Evolutionary conservation across 257 asterid genomes (phyloP), one percentile per base, ranked within the genome.

Genomic region (Ophiorrhiza pumila): DNA sequence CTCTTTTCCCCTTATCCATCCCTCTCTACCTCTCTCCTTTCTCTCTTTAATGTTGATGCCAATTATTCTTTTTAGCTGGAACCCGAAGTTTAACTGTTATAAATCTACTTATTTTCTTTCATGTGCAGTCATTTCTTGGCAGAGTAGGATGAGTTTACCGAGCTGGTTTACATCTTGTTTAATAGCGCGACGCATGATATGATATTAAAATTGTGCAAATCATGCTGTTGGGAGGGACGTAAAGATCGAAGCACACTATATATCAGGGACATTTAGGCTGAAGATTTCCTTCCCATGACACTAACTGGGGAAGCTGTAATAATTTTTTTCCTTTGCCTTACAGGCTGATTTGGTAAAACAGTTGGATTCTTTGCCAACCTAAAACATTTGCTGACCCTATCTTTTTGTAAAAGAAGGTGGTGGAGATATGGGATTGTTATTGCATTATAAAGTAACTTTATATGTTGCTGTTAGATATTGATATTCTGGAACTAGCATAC

Each of bases 101-200:
- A 1, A 41, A 52, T 52, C 17, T 35, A 20, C 5, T 39, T 27
- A 0, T 70, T 42, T 29, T 70, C 14, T 56, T n/a, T 22, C 18
- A n/a, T 47, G 4, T 25, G 88, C 90, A 86, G 95, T 82, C 95
- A 35, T 87, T 90, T 82, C 90, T 85, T 53, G 96, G 93, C 76
- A 87, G 42, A 82, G 86, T 82, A 70, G 89, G 90, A 79, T 85
- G 92, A 89, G 27, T 39, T 43, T 57, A 66, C 32, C 56, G 68
- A 73, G 71, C 79, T 43, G 41, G n/a, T 37, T 17, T 39, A 63
- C 35, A 62, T 55, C 50, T 71, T 41, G 52, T 43, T 76, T n/a
- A 60, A 27, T 17, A 17, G 61, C 39, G 75, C 68, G 9, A 25
- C 39, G 75, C 68, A 13, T 22, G 50, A 52, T 42, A 63, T 7